Evolutionary conservation across 2,329 filamentous ascomycete genomes (phyloP).

Genomic region (Colletotrichum cordylinicola): DNA sequence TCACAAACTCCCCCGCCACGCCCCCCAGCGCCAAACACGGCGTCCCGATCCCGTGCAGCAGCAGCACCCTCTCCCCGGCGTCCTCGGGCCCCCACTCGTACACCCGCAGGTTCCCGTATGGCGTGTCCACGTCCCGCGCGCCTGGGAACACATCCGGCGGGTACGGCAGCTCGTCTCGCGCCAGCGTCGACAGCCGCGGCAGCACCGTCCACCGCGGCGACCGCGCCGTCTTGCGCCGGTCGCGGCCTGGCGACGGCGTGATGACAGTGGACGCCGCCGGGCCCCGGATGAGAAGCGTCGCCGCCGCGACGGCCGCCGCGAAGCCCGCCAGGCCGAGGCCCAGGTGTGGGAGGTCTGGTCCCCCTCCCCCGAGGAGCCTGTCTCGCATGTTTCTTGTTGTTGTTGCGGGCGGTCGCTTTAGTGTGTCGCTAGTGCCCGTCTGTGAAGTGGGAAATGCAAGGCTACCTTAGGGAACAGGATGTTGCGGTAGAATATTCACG

Average conservation of each 20-base stretch:
- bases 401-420: background rate
- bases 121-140: constrained; percentile 69
- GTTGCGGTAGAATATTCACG: background rate
- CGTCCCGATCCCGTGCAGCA: constrained; percentile 84
- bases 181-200: constrained; percentile 17
- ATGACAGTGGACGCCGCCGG: constrained; percentile 15
- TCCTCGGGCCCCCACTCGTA: constrained; percentile 81
- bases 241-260: constrained; percentile 9
- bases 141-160: constrained; percentile 75
- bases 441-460: background rate
- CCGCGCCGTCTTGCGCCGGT: constrained; percentile 10
- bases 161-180: constrained; percentile 59
- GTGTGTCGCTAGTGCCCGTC: background rate
- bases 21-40: constrained; percentile 73
- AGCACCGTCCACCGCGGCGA: constrained; percentile 18
- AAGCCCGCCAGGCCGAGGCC: constrained; percentile 19
- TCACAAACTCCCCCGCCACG: constrained; percentile 69
- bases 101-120: constrained; percentile 74
- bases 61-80: constrained; percentile 70
- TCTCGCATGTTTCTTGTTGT: background rate
- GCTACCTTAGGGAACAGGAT: background rate
- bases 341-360: background rate
- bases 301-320: constrained; percentile 3
- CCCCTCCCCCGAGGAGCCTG: background rate
- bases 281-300: constrained; percentile 30